Conservation (phyloP, 1,284 basidiomycete species). For the Anthracocystis walkeri region DNA sequence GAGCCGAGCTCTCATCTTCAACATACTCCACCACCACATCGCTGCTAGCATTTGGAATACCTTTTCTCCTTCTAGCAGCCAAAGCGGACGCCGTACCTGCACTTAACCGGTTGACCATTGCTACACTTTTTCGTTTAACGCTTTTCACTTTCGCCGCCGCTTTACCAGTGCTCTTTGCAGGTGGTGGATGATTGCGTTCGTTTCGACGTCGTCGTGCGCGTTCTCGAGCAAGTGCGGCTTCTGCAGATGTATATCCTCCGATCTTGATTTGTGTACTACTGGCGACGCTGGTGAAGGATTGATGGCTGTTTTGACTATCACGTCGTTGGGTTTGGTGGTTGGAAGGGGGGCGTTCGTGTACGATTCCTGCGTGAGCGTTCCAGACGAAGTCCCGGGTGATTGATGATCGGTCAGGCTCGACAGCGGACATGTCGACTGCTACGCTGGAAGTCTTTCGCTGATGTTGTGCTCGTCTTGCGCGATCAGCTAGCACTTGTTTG, state of each 20-base stretch:
- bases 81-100: slow-evolving; percentile 33
- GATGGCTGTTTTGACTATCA: slow-evolving; percentile 23
- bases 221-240: slow-evolving; percentile 39
- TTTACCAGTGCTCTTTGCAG: slow-evolving; percentile 33
- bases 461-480: slow-evolving; percentile 34
- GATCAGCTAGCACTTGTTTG: slow-evolving; percentile 36
- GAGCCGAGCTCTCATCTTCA: slow-evolving; percentile 20
- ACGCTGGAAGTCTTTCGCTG: slow-evolving; percentile 20
- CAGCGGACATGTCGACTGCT: slow-evolving; percentile 34
- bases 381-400: slow-evolving; percentile 39
- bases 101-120: slow-evolving; percentile 37
- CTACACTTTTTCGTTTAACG: slow-evolving; percentile 31
- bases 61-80: slow-evolving; percentile 22
- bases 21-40: slow-evolving; percentile 29
- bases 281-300: slow-evolving; percentile 30
- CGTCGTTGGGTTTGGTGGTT: slow-evolving; percentile 11
- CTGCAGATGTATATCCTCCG: slow-evolving; percentile 33
- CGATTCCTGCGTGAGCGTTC: slow-evolving; percentile 22
- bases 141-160: slow-evolving; percentile 18
- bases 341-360: slow-evolving; percentile 27
- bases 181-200: slow-evolving; percentile 21
- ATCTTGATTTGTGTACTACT: slow-evolving; percentile 43
- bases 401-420: slow-evolving; percentile 5
- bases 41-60: slow-evolving; percentile 20
- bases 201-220: slow-evolving; percentile 15